Evolutionary conservation across 129 eudicot genomes (phyloP), one percentile per base, ranked within the genome.

Genomic region (Dittrichia graveolens): DNA sequence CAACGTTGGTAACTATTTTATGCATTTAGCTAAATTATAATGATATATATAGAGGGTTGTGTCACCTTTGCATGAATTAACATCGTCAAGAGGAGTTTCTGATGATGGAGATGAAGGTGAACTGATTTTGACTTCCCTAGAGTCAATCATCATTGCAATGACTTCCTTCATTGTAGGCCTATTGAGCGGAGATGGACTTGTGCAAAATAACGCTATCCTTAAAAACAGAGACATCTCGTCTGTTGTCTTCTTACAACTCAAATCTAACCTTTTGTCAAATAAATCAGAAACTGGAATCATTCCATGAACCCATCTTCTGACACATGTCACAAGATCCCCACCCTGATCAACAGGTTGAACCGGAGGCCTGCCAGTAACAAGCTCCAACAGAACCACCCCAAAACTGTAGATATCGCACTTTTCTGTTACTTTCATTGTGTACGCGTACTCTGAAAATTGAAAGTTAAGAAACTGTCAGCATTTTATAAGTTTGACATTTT

Each of bases 391-490:
- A 67, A 92, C 98, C 34, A 92, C 98, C 39, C 98, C 98, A 44
- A 86, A 92, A 64, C 98, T 92, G 69, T 93, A 93, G 80, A 89
- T 81, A 56, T 93, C 96, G 13, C 96, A 89, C 78, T 93, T 93
- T 72, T 93, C 96, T 8, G 96, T 87, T 73, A 93, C 90, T 80
- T 93, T 93, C 96, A 93, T 89, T 37, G 98, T 93, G 82, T 93
- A 93, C 0, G 98, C 98, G 53, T 93, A 93, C 66, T 93, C 98
- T 93, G 90, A 44, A 79, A 85, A 13, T 24, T n/a, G 61, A 50
- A 40, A 67, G 11, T 24, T 31, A 69, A 71, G 54, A 38, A 80
- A 37, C 4, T 14, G 66, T 43, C 5, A 75, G 76, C 58, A 37
- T 31, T n/a, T 53, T 65, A 4, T n/a, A 42, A 34, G 18, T 52